Evolutionary conservation across 805 yeast genomes (phyloP), one percentile per base, ranked within the genome.

Genomic region (Candida taoyuanica): DNA sequence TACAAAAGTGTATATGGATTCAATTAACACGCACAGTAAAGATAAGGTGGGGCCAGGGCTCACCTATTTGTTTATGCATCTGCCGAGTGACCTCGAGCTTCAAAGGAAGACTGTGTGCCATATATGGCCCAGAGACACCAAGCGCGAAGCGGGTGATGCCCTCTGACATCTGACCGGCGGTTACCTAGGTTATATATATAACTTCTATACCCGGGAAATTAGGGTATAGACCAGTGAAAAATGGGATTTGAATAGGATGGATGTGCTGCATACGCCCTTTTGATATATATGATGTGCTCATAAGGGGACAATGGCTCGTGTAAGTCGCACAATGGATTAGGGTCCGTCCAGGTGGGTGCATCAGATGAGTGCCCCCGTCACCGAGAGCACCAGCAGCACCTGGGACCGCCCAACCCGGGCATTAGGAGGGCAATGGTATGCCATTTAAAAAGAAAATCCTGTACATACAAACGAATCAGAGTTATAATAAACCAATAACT

Each of bases 331-430:
- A 21, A 21, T 21, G 9, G 9, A 7, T 11, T 11, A 21, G 7
- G 6, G 7, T 6, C 15, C 15, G 7, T 13, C 28, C 15, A 11
- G 24, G 12, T 12, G 33, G 24, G 24, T n/a, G n/a, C 33, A 30
- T 30, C 33, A 30, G 33, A 30, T 30, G 33, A 30, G 33, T 14
- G 24, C 16, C 33, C 8, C 28, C 19, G 33, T 30, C 33, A 18
- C 28, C 28, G 18, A 16, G 24, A 30, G 24, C 33, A 18, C 11
- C 25, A 18, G 21, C 21, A 19, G 19, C 33, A 17, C 31, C 31
- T 8, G 17, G 13, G 17, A 11, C n/a, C 17, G 17, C 31, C 24
- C 7, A 21, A 21, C 24, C 24, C 24, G n/a, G n/a, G n/a, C n/a
- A n/a, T n/a, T n/a, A n/a, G n/a, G n/a, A n/a, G n/a, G n/a, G n/a